A percentile compares a stretch with the other conserved stretches of the same genome.
phyloP scores from a whole-genome alignment of 2,329 filamentous ascomycete species.

The Aspergillus melleus region DNA sequence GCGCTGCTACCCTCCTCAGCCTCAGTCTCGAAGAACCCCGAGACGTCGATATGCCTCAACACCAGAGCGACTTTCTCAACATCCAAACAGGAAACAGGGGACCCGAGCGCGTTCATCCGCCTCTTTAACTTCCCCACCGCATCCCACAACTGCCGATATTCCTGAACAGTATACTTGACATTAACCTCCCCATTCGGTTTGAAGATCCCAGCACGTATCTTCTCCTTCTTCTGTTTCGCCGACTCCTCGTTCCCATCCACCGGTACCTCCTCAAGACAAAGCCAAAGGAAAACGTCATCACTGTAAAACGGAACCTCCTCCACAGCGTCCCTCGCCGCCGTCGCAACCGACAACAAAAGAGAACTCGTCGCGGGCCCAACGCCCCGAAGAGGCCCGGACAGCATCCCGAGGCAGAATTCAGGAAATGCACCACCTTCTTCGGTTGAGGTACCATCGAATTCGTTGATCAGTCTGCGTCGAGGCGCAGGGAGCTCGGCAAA shows the following conservation, averaged over 20 bases:
- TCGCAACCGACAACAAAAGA: conserved; percentile 39
- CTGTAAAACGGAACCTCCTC: conserved; percentile 42
- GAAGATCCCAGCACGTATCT: conserved; percentile 8
- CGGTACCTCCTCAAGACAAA: conserved; percentile 30
- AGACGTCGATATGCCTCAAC: conserved; percentile 33
- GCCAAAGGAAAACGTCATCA: conserved; percentile 45
- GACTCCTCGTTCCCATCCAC: not conserved
- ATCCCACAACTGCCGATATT: conserved; percentile 39
- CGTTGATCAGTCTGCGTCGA: not conserved
- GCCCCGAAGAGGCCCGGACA: conserved; percentile 39
- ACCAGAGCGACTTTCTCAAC: conserved; percentile 42
- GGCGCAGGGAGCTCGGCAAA: conserved; percentile 20
- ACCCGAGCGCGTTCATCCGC: conserved; percentile 16
- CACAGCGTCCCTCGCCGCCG: conserved; percentile 7
- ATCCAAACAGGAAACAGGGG: conserved; percentile 29
- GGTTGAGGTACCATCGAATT: not conserved
- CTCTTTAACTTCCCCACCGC: conserved; percentile 22
- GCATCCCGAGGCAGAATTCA: conserved; percentile 29
- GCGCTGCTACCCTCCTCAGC: not conserved
- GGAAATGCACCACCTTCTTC: conserved; percentile 25
- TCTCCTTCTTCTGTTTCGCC: conserved; percentile 2
- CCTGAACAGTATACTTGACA: conserved; percentile 43
- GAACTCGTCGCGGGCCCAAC: conserved; percentile 46
- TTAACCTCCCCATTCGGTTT: conserved; percentile 29
- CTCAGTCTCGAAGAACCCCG: conserved; percentile 17